Base-by-base conservation (phyloP, 371 early-diverging fungal species). In the Rhizopus sp. region DNA sequence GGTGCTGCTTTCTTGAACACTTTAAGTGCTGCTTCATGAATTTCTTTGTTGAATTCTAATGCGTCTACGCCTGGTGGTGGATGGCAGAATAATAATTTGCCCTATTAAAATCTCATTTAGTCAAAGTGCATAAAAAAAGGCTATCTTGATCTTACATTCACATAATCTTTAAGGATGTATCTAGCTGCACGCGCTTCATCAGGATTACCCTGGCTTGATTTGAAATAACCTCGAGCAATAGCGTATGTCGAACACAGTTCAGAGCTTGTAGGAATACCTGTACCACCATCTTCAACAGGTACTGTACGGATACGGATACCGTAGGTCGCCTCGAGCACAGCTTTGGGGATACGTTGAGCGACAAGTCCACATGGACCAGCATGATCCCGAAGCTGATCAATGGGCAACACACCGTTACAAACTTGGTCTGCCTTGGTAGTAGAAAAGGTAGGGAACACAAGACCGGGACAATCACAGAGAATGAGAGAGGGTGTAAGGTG, bases 391-490 rank as follows among this genome's bases (percentile, higher is more conserved):
- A 99, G 77, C 65, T 99, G 98, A 84, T 99, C 99, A 61, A 99
- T 95, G 46, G 99, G 99, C 59, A 99, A 78, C 37, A 99, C 94
- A 69, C 99, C 99, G 67, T 98, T 97, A 70, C 95, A 88, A 34
- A 99, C 96, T 89, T 99, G 94, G 69, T 99, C 98, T 34, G 97
- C 97, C 69, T 96, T 93, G 4, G 95, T 93, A 12, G 98, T 96
- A 7, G 97, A 97, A 73, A 98, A 99, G 4, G 94, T 91, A 29
- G 99, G 99, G 85, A 99, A 99, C 1, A 99, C 99, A 32, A 99
- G 82, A 72, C 99, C 99, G 53, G 99, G 99, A 78, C 99, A 99
- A 78, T 99, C 99, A 70, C 98, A 97, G 34, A 99, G 89, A 23
- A 94, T 81, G 48, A 95, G 83, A 32, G 74, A 65, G 55, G 88